Percentiles rank a stretch among this genome's conserved stretches.
Evolutionary conservation across 2,329 filamentous ascomycete species (phyloP).

Genomic region (Trichoderma lentiforme): DNA sequence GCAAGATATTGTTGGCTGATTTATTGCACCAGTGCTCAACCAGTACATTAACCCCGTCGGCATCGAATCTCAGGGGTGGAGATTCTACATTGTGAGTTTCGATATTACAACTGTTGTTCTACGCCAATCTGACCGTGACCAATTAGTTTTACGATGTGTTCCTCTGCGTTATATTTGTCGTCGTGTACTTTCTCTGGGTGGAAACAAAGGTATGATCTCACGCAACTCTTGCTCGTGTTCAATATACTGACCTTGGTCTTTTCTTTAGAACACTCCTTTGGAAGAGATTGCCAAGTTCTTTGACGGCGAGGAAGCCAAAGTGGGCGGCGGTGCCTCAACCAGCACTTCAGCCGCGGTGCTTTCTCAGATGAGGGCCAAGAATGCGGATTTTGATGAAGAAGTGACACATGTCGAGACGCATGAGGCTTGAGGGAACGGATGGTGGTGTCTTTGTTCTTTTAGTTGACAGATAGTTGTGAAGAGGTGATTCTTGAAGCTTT

Average conservation of each 20-base stretch:
- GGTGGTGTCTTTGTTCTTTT: no score
- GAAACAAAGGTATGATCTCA: background rate
- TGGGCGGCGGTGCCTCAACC: slow-evolving; percentile 2
- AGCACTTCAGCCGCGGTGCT: background rate
- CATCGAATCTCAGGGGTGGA: slow-evolving; percentile 12
- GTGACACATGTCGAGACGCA: background rate
- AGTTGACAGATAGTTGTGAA: background rate
- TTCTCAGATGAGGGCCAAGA: background rate
- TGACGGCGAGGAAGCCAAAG: slow-evolving; percentile 9
- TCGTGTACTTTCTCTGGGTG: slow-evolving; percentile 10
- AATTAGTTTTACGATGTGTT: slow-evolving; percentile 6
- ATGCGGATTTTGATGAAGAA: background rate
- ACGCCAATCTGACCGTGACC: background rate
- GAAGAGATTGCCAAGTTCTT: slow-evolving; percentile 16
- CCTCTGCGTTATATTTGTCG: background rate
- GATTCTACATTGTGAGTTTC: slow-evolving; percentile 11
- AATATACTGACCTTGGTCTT: background rate
- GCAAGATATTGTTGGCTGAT: background rate
- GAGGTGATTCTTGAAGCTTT: background rate
- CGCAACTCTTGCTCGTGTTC: background rate
- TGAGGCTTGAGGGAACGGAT: background rate
- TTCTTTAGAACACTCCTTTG: background rate
- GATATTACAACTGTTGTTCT: background rate
- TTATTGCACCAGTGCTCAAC: background rate
- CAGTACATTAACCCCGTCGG: slow-evolving; percentile 13